These are phyloP conservation scores for Penicillium glabrum DNA, from an alignment of 2,329 filamentous ascomycete species.

Conservation along the genomic window DNA sequence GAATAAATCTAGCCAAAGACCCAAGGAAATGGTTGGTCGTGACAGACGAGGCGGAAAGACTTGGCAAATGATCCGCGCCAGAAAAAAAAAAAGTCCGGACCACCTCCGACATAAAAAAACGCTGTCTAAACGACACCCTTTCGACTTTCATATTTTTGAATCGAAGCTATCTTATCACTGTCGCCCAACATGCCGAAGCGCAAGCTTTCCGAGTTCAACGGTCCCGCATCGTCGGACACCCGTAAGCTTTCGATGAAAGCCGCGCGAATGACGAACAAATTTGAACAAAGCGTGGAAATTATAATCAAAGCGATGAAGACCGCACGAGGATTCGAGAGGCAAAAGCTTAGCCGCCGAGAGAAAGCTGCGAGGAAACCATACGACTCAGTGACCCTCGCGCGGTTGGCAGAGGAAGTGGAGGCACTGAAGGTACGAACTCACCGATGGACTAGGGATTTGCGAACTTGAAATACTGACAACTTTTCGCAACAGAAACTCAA, in stretches of 20 bases:
- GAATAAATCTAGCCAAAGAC: background rate
- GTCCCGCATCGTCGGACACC: constrained; percentile 17
- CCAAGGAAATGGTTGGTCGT: background rate
- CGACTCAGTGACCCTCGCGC: constrained; percentile 39
- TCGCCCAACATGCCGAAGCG: constrained; percentile 39
- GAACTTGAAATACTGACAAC: constrained; percentile 3
- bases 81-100: constrained; percentile 20
- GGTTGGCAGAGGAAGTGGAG: constrained; percentile 56
- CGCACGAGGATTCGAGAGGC: constrained; percentile 61
- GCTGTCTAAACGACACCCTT: background rate
- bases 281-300: constrained; percentile 51
- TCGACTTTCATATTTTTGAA: background rate
- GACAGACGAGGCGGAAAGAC: constrained; percentile 12
- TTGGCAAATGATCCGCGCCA: constrained; percentile 20
- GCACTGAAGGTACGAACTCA: constrained; percentile 52
- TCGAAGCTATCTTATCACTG: background rate
- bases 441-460: background rate
- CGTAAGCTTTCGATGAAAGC: constrained; percentile 34
- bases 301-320: constrained; percentile 57
- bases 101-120: background rate
- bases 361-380: constrained; percentile 53
- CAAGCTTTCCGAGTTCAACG: constrained; percentile 37
- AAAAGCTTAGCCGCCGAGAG: constrained; percentile 61
- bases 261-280: constrained; percentile 45
- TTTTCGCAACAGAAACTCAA: constrained; percentile 48